Evolutionary conservation across 768 basidiomycete species (phyloP), one percentile per base, ranked within the genome.

Genomic region (Leccinum boreale): DNA sequence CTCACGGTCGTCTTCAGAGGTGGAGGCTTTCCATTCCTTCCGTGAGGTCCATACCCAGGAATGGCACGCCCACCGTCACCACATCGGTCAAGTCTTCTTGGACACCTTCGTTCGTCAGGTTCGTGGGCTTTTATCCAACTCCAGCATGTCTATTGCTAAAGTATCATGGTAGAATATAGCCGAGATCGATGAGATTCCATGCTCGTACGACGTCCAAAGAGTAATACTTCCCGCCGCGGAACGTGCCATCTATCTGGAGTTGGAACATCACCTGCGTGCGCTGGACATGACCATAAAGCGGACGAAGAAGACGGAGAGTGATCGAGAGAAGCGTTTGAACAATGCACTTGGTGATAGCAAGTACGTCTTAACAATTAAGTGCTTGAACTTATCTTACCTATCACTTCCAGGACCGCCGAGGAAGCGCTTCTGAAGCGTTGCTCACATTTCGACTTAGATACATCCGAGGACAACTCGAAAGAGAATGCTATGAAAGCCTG

Each of bases 1-100:
- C 62, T 74, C n/a, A 76, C 53, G 39, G 5, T 44, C 33, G 17
- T 56, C 33, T 62, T 23, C 63, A 93, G 90, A 84, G 58, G 93
- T 89, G 52, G 95, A 98, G 72, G 84, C 85, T 62, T 98, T 98
- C 81, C 94, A 97, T 70, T 94, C 94, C 2, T 98, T 94, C 86
- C 87, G 94, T 24, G 95, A 98, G 67, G 90, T 94, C 11, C 93
- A 92, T 66, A 94, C 87, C 44, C 71, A 89, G 39, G 90, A 94
- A 64, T 98, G 95, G 95, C 94, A 97, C 67, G 85, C 86, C 1
- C 89, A 92, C 65, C 87, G 95, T 17, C 86, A 94, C 68, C 75
- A 82, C 54, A 72, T 94, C 12, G 95, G 92, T 3, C 95, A 97
- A 68, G 71, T 74, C 24, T 95, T 94, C 78, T 70, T 94, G 45